Percentiles rank a stretch among this genome's conserved stretches.
Evolutionary conservation across 1,139 yeast species (phyloP).

Genomic region (Hemisphaericaspora xylanilytica): DNA sequence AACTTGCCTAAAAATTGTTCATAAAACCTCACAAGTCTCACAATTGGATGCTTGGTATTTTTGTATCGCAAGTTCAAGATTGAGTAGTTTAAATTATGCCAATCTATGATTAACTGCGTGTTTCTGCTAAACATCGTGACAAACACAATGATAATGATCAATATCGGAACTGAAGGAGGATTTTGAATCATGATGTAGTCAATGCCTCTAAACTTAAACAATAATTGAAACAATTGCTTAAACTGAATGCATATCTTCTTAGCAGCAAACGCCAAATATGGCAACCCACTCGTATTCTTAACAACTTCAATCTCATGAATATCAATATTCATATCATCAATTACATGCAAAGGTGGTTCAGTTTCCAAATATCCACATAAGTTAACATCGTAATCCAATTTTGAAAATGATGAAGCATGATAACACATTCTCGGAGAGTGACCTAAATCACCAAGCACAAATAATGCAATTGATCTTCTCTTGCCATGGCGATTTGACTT

Average conservation of each 20-base stretch:
- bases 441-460: slow-evolving; percentile 91
- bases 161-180: slow-evolving; percentile 89
- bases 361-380: slow-evolving; percentile 81
- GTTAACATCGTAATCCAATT: slow-evolving; percentile 69
- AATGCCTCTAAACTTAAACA: slow-evolving; percentile 58
- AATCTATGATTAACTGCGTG: slow-evolving; percentile 74
- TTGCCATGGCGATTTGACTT: slow-evolving; percentile 17
- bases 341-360: slow-evolving; percentile 47
- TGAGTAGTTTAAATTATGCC: slow-evolving; percentile 94
- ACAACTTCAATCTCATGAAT: slow-evolving; percentile 49
- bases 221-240: slow-evolving; percentile 39
- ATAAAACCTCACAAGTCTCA: slow-evolving; percentile 53
- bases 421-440: slow-evolving; percentile 95
- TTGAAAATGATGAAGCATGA: slow-evolving; percentile 80
- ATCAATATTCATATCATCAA: slow-evolving; percentile 52
- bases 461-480: slow-evolving; percentile 60
- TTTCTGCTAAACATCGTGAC: slow-evolving; percentile 54
- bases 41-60: slow-evolving; percentile 59
- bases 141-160: slow-evolving; percentile 60
- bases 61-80: slow-evolving; percentile 68
- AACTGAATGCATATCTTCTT: slow-evolving; percentile 62
- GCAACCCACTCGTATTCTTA: slow-evolving; percentile 41
- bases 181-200: slow-evolving; percentile 80
- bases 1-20: slow-evolving; percentile 59
- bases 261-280: slow-evolving; percentile 58